Evolutionary conservation across 2,329 filamentous ascomycete genomes (phyloP).

Genomic region (Aspergillus fischeri): DNA sequence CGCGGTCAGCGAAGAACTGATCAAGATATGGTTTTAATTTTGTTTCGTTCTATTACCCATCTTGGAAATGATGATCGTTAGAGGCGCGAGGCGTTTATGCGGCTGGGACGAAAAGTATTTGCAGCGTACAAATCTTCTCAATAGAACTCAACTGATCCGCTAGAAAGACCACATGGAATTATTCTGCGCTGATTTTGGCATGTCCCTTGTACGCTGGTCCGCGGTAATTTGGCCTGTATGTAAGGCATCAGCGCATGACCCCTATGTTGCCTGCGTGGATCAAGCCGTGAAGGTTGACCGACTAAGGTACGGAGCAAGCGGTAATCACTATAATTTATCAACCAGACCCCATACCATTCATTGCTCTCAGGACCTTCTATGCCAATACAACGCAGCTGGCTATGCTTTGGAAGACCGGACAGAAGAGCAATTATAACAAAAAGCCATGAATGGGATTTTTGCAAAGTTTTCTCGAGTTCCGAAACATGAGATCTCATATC

Average conservation of each 20-base stretch:
- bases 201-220: background rate
- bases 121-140: background rate
- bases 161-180: background rate
- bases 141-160: background rate
- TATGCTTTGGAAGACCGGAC: no score
- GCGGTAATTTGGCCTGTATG: background rate
- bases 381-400: no score
- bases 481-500: no score
- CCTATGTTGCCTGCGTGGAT: background rate
- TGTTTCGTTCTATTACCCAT: constrained; percentile 3
- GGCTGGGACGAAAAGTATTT: constrained; percentile 2
- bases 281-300: no score
- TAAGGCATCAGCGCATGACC: background rate
- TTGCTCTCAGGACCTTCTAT: no score
- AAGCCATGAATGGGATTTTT: no score
- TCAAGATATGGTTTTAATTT: constrained; percentile 54
- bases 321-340: no score
- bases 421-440: no score
- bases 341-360: no score
- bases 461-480: no score
- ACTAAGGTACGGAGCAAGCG: no score
- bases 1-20: constrained; percentile 63
- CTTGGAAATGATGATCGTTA: constrained; percentile 15
- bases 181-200: background rate
- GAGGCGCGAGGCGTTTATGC: constrained; percentile 11